phyloP scores from a whole-genome alignment of 176 grass and related monocot species.

The Hordeum vulgare region DNA sequence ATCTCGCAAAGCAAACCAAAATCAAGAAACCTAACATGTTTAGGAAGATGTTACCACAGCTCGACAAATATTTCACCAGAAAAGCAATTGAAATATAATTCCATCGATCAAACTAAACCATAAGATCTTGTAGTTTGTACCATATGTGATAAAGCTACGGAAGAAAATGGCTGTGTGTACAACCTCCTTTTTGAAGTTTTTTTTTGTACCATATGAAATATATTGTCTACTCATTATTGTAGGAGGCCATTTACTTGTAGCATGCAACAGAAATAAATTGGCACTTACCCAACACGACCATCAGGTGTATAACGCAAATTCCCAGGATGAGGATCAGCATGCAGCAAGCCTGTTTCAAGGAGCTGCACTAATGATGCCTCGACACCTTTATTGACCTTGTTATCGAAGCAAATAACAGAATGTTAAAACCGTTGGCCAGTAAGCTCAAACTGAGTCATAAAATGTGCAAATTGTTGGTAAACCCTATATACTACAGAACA shows the following conservation, averaged over 20 bases:
- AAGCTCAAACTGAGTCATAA: neutral
- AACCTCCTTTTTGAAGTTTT: too few species aligned
- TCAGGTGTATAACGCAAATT: slow-evolving; percentile 91
- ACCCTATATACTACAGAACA: neutral
- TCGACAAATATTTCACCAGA: neutral
- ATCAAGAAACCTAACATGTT: slow-evolving; percentile 82
- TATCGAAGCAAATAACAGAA: slow-evolving; percentile 8
- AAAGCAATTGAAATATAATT: neutral
- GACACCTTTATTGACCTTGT: slow-evolving; percentile 93
- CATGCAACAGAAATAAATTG: slow-evolving; percentile 9
- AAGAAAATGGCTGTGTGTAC: too few species aligned
- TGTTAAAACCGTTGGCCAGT: neutral
- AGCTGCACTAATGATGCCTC: slow-evolving; percentile 83
- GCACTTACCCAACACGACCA: slow-evolving; percentile 66
- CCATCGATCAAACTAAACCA: neutral
- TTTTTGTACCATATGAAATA: neutral
- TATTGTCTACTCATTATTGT: neutral
- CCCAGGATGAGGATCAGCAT: slow-evolving; percentile 94
- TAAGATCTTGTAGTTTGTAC: neutral
- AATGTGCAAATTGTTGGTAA: slow-evolving; percentile 14
- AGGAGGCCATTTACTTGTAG: slow-evolving; percentile 5
- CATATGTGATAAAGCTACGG: too few species aligned
- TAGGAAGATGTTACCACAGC: slow-evolving; percentile 8
- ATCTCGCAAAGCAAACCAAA: slow-evolving; percentile 94
- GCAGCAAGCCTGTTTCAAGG: slow-evolving; percentile 90